Evolutionary conservation across 306 rosid species (phyloP).

Genomic region (Phaseolus lunatus): DNA sequence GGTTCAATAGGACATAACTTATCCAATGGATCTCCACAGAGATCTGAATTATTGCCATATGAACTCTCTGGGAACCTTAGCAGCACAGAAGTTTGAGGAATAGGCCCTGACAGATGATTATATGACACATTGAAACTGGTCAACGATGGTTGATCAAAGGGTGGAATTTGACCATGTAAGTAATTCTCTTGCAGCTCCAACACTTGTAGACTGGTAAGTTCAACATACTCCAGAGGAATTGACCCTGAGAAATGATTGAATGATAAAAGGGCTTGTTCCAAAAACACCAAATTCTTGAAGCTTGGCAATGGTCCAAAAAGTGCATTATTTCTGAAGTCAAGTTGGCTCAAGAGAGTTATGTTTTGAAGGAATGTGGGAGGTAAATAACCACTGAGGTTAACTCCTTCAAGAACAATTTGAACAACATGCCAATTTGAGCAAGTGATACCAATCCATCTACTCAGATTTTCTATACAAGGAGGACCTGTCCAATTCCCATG

Average conservation of each 20-base stretch:
- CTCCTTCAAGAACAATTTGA: conserved; percentile 56
- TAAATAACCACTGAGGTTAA: conserved; percentile 60
- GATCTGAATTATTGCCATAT: conserved; percentile 57
- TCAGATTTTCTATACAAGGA: conserved; percentile 59
- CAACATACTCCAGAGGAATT: conserved; percentile 59
- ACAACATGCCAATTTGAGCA: conserved; percentile 73
- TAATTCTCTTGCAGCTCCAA: conserved; percentile 62
- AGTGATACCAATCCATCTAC: conserved; percentile 68
- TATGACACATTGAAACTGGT: conserved; percentile 62
- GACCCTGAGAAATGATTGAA: conserved; percentile 57
- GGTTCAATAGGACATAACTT: conserved; percentile 49
- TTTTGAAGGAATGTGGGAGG: conserved; percentile 56
- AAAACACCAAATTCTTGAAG: conserved; percentile 52
- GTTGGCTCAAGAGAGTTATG: conserved; percentile 57
- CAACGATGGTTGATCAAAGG: conserved; percentile 66
- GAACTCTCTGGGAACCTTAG: conserved; percentile 58
- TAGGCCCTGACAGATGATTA: conserved; percentile 62
- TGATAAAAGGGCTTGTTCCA: conserved; percentile 54
- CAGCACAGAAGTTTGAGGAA: conserved; percentile 64
- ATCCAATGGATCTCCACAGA: conserved; percentile 71
- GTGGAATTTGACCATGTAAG: conserved; percentile 59
- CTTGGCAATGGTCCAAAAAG: conserved; percentile 63
- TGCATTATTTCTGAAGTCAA: conserved; percentile 64
- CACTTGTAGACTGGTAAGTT: conserved; percentile 45
- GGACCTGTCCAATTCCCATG: conserved; percentile 81